Evolutionary conservation across 148 eudicot species (phyloP).

Genomic region (Persicaria tinctoria): DNA sequence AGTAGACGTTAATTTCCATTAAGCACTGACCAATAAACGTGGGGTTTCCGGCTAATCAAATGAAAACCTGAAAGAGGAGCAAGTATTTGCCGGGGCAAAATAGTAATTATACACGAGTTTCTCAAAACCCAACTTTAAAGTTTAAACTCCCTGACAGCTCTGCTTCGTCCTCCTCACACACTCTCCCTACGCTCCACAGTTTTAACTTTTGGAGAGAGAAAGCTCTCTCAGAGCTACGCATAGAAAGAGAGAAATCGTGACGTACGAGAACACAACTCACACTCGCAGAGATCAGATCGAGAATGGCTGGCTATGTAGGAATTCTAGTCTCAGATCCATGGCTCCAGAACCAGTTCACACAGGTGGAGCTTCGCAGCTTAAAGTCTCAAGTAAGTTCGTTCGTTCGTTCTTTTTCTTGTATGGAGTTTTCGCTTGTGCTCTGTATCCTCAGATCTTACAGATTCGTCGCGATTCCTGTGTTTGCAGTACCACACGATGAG

Average conservation of each 20-base stretch:
- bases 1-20: neutral
- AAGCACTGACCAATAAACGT: neutral
- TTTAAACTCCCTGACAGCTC: slow-evolving; percentile 45
- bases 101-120: neutral
- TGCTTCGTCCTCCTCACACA: slow-evolving; percentile 34
- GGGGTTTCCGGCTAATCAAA: neutral
- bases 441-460: slow-evolving; percentile 4
- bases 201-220: slow-evolving; percentile 5
- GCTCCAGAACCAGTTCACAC: slow-evolving; percentile 97
- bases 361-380: slow-evolving; percentile 88
- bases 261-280: neutral
- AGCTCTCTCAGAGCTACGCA: neutral
- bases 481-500: slow-evolving; percentile 72
- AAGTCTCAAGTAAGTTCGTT: slow-evolving; percentile 54
- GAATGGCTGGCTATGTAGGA: slow-evolving; percentile 81
- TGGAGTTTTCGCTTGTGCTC: neutral
- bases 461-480: neutral
- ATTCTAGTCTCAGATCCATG: slow-evolving; percentile 95
- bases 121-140: slow-evolving; percentile 11
- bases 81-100: slow-evolving; percentile 5
- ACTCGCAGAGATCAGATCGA: slow-evolving; percentile 2
- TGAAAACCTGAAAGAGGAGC: slow-evolving; percentile 1
- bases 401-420: neutral
- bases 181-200: slow-evolving; percentile 3
- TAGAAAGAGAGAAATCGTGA: neutral